Conservation (phyloP, 805 yeast species). For the Jamesozyma piceae region DNA sequence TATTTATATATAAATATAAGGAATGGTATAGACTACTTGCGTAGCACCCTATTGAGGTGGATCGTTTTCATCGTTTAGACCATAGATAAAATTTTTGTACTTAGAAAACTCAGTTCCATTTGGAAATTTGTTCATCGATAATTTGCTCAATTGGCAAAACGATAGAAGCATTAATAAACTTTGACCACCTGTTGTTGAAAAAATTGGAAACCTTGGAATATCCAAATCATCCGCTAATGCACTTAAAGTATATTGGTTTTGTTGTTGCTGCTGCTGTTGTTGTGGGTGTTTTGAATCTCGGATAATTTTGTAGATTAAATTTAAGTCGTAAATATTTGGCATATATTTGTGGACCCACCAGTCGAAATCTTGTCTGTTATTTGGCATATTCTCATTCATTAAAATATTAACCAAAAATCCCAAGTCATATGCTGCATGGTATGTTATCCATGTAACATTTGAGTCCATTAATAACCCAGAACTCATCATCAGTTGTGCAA, state of each 20-base stretch:
- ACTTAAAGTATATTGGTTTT: conserved; percentile 35
- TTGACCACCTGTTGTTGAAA: conserved; percentile 53
- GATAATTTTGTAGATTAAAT: conserved; percentile 37
- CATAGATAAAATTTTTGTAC: conserved; percentile 45
- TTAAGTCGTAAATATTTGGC: conserved; percentile 79
- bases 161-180: conserved; percentile 55
- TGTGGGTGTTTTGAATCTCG: conserved; percentile 20
- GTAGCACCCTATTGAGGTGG: not conserved
- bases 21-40: no score
- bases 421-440: conserved; percentile 89
- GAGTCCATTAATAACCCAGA: conserved; percentile 73
- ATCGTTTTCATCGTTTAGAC: conserved; percentile 27
- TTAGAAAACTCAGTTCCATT: conserved; percentile 31
- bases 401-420: conserved; percentile 78
- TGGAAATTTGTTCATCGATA: conserved; percentile 28
- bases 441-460: conserved; percentile 75
- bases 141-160: conserved; percentile 44
- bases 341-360: conserved; percentile 63
- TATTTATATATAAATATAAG: no score
- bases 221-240: conserved; percentile 62
- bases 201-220: conserved; percentile 49
- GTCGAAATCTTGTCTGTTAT: conserved; percentile 67
- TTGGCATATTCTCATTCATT: conserved; percentile 69
- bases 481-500: conserved; percentile 76
- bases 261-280: conserved; percentile 14